These are phyloP conservation scores for Boechera retrofracta DNA, from an alignment of 345 rosid genomes.

Conservation along the genomic window DNA sequence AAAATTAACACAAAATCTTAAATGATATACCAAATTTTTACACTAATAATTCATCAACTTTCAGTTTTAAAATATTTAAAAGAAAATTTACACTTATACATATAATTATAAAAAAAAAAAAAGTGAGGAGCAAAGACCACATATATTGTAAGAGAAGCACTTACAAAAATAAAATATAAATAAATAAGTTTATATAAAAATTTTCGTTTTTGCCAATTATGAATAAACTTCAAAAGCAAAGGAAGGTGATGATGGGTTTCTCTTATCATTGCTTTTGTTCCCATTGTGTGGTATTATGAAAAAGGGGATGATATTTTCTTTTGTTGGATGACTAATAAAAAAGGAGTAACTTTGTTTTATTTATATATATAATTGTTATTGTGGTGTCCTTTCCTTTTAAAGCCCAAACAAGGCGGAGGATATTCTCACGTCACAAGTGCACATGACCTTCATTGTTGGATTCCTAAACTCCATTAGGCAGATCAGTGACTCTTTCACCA, in stretches of 20 bases:
- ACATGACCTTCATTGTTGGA: conserved; percentile 19
- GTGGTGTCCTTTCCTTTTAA: conserved; percentile 23
- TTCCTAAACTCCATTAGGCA: conserved; percentile 15
- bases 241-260: conserved; percentile 26
- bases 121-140: background rate
- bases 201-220: background rate
- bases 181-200: background rate
- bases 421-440: conserved; percentile 26
- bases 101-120: too few relatives aligned
- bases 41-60: background rate
- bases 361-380: background rate
- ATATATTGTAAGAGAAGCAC: conserved; percentile 6
- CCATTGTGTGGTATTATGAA: conserved; percentile 40
- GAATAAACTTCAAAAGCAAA: conserved; percentile 28
- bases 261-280: conserved; percentile 44
- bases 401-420: conserved; percentile 35
- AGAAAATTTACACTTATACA: background rate
- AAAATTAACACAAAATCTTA: background rate
- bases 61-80: background rate
- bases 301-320: conserved; percentile 5
- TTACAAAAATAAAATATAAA: background rate
- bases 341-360: background rate
- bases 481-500: conserved; percentile 10
- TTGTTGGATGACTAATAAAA: conserved; percentile 20
- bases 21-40: background rate